phyloP scores from a whole-genome alignment of 176 grass and related monocot genomes.

The Zea luxurians region DNA sequence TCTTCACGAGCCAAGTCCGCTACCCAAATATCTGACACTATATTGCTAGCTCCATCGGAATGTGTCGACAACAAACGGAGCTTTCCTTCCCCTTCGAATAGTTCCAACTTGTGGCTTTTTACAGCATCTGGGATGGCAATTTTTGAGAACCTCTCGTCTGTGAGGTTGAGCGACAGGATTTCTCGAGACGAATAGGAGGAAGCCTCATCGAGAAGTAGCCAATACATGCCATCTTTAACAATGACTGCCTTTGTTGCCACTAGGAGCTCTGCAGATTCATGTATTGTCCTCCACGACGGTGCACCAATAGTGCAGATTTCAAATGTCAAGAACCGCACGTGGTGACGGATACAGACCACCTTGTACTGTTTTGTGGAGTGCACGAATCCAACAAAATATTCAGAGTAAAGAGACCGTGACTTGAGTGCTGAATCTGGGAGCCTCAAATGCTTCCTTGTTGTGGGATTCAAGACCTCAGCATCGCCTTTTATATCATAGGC shows the following conservation, averaged over 20 bases:
- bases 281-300: slow-evolving; percentile 35
- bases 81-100: slow-evolving; percentile 43
- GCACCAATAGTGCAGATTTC: slow-evolving; percentile 46
- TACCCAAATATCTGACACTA: slow-evolving; percentile 44
- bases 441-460: slow-evolving; percentile 32
- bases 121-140: slow-evolving; percentile 29
- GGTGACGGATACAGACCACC: slow-evolving; percentile 44
- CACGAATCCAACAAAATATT: slow-evolving; percentile 56
- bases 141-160: slow-evolving; percentile 38
- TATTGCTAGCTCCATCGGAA: slow-evolving; percentile 4
- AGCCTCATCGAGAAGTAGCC: slow-evolving; percentile 45
- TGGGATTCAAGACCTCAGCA: slow-evolving; percentile 56
- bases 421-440: slow-evolving; percentile 36
- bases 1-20: not conserved
- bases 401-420: slow-evolving; percentile 27
- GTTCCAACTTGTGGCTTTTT: slow-evolving; percentile 37
- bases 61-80: slow-evolving; percentile 46
- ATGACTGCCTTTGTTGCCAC: slow-evolving; percentile 40
- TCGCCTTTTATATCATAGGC: slow-evolving; percentile 42
- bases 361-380: slow-evolving; percentile 47
- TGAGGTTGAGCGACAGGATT: slow-evolving; percentile 42
- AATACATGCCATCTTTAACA: slow-evolving; percentile 43
- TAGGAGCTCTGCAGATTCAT: slow-evolving; percentile 33
- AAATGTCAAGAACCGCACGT: slow-evolving; percentile 40
- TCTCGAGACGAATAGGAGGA: slow-evolving; percentile 23